These are phyloP conservation scores for Aspergillus baeticus DNA, from an alignment of 495 filamentous ascomycete species.

Conservation along the genomic window DNA sequence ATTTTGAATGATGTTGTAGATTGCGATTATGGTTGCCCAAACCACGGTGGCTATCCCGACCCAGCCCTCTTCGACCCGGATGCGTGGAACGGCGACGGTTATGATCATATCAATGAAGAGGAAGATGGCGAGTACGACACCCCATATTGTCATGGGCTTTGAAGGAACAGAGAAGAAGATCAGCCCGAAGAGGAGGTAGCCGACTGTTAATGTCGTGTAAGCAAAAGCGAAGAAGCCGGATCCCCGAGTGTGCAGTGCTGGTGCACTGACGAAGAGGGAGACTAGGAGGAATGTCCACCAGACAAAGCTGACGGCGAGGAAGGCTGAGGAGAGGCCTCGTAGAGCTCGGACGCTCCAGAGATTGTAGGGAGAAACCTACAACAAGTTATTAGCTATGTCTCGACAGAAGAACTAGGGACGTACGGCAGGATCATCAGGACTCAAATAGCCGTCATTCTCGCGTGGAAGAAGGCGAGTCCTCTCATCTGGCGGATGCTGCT, in stretches of 20 bases:
- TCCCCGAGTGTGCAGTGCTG: constrained; percentile 78
- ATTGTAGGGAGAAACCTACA: constrained; percentile 89
- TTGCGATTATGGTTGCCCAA: constrained; percentile 66
- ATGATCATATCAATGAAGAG: constrained; percentile 77
- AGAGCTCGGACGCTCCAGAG: constrained; percentile 82
- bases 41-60: constrained; percentile 81
- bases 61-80: constrained; percentile 84
- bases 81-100: constrained; percentile 66
- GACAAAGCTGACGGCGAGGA: constrained; percentile 70
- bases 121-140: constrained; percentile 64
- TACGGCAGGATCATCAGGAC: constrained; percentile 94
- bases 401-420: neutral
- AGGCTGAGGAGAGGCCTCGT: constrained; percentile 68
- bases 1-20: constrained; percentile 62
- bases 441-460: constrained; percentile 64
- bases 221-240: constrained; percentile 88
- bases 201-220: constrained; percentile 69
- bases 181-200: constrained; percentile 72
- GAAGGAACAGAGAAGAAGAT: constrained; percentile 86
- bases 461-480: constrained; percentile 68
- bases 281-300: constrained; percentile 92
- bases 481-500: constrained; percentile 52
- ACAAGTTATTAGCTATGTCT: neutral
- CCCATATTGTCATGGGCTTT: constrained; percentile 67
- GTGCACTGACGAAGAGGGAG: constrained; percentile 83